A percentile compares a stretch with the other conserved stretches of the same genome.
These are phyloP conservation scores for Nicotiana undulata DNA, from an alignment of 257 asterid species.

Conservation along the genomic window DNA sequence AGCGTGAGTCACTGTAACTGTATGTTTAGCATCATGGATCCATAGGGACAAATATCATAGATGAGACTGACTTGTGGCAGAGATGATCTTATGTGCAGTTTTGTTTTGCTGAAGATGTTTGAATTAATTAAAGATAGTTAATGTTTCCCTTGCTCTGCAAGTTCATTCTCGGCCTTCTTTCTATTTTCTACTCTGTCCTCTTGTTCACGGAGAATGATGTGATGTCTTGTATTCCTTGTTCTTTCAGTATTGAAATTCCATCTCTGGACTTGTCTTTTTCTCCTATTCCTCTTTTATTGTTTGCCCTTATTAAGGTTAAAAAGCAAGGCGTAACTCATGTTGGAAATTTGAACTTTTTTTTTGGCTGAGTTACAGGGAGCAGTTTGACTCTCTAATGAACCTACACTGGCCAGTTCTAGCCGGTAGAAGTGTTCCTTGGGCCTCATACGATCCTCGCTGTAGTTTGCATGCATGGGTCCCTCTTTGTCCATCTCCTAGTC, in stretches of 20 bases:
- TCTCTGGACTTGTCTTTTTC: slow-evolving; percentile 2
- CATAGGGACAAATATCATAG: slow-evolving; percentile 15
- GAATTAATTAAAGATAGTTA: background rate
- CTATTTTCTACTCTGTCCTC: background rate
- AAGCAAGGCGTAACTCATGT: slow-evolving; percentile 14
- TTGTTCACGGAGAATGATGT: background rate
- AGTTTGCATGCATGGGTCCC: slow-evolving; percentile 63
- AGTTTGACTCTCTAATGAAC: slow-evolving; percentile 62
- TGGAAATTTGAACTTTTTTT: slow-evolving; percentile 21
- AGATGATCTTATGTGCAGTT: background rate
- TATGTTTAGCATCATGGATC: slow-evolving; percentile 30
- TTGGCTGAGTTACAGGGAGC: slow-evolving; percentile 76
- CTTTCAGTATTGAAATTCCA: background rate
- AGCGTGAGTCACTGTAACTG: slow-evolving; percentile 72
- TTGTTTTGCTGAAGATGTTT: slow-evolving; percentile 3
- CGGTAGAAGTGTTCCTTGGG: slow-evolving; percentile 82
- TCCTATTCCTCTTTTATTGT: background rate
- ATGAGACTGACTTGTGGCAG: background rate
- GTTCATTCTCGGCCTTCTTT: background rate
- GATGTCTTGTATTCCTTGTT: slow-evolving; percentile 4
- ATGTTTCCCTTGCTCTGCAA: slow-evolving; percentile 3
- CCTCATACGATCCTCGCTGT: slow-evolving; percentile 65
- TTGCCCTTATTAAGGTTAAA: background rate
- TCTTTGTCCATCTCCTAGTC: slow-evolving; percentile 27
- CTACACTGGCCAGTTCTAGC: slow-evolving; percentile 72